A percentile compares a stretch with the other conserved stretches of the same genome.
Evolutionary conservation across 352 stramenopile genomes (phyloP).

Genomic region (Halophytophthora polymorphica): DNA sequence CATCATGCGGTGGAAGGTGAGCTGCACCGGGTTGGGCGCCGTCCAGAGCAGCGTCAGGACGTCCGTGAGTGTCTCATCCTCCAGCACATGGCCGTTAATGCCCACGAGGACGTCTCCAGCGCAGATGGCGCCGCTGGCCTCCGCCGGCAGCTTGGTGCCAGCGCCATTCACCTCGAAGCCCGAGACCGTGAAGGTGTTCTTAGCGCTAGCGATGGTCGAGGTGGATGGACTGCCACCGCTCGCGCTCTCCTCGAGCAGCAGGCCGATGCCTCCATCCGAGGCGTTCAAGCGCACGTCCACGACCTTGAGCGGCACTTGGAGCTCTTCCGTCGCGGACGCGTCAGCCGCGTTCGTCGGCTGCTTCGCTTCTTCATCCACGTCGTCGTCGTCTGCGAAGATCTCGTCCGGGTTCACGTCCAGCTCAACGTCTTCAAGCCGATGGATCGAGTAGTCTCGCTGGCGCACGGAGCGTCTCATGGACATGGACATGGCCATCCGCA

Average conservation of each 20-base stretch:
- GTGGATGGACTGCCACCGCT: background rate
- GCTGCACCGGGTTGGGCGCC: slow-evolving; percentile 59
- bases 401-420: slow-evolving; percentile 60
- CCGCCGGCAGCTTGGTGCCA: slow-evolving; percentile 57
- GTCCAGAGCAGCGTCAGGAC: slow-evolving; percentile 72
- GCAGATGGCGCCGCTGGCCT: slow-evolving; percentile 66
- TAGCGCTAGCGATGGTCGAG: background rate
- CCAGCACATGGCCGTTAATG: slow-evolving; percentile 54
- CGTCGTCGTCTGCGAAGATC: slow-evolving; percentile 52
- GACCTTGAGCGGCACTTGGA: slow-evolving; percentile 26
- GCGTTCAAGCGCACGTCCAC: slow-evolving; percentile 63
- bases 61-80: slow-evolving; percentile 41
- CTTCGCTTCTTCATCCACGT: background rate
- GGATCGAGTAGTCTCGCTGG: slow-evolving; percentile 58
- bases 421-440: slow-evolving; percentile 20
- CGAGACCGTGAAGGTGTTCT: slow-evolving; percentile 44
- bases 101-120: slow-evolving; percentile 55
- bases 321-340: slow-evolving; percentile 1
- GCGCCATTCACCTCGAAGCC: slow-evolving; percentile 66
- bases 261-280: slow-evolving; percentile 67
- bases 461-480: slow-evolving; percentile 56
- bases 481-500: slow-evolving; percentile 51
- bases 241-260: slow-evolving; percentile 45
- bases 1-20: slow-evolving; percentile 60
- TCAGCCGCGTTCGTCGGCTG: background rate